Conservation (phyloP, 768 basidiomycete species). For the Tylopilus balloui region DNA sequence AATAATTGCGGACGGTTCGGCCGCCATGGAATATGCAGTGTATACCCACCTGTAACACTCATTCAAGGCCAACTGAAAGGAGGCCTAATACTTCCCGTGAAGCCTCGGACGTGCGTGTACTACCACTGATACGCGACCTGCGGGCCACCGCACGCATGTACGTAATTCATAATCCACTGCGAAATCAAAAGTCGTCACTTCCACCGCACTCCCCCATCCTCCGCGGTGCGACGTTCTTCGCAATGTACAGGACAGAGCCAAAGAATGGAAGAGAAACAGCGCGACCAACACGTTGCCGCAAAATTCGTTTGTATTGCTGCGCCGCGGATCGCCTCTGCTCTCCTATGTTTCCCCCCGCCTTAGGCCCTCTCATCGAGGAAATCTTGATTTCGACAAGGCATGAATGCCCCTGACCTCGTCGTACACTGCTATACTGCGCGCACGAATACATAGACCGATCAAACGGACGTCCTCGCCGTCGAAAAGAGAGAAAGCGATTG, state of each 20-base stretch:
- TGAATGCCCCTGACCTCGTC: neutral
- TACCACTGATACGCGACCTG: slow-evolving; percentile 5
- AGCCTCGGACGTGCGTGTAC: slow-evolving; percentile 12
- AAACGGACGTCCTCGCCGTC: neutral
- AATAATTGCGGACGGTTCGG: neutral
- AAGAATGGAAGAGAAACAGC: slow-evolving; percentile 15
- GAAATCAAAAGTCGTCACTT: neutral
- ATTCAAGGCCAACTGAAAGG: slow-evolving; percentile 2
- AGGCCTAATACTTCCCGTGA: slow-evolving; percentile 3
- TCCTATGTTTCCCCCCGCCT: neutral
- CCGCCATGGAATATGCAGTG: neutral
- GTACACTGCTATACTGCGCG: neutral
- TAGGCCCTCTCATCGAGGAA: neutral
- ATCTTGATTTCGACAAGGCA: slow-evolving; percentile 6
- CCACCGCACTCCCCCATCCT: neutral
- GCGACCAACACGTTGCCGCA: slow-evolving; percentile 23
- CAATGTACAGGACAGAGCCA: neutral
- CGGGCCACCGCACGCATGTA: neutral
- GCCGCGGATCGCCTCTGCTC: neutral
- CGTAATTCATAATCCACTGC: slow-evolving; percentile 1
- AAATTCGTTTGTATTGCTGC: slow-evolving; percentile 7
- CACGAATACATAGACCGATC: neutral
- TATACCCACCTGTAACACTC: neutral
- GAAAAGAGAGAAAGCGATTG: neutral
- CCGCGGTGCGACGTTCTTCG: slow-evolving; percentile 12